Evolutionary conservation across 2,329 filamentous ascomycete species (phyloP), one percentile per base, ranked within the genome.

Genomic region (Penicillium sclerotigenum): DNA sequence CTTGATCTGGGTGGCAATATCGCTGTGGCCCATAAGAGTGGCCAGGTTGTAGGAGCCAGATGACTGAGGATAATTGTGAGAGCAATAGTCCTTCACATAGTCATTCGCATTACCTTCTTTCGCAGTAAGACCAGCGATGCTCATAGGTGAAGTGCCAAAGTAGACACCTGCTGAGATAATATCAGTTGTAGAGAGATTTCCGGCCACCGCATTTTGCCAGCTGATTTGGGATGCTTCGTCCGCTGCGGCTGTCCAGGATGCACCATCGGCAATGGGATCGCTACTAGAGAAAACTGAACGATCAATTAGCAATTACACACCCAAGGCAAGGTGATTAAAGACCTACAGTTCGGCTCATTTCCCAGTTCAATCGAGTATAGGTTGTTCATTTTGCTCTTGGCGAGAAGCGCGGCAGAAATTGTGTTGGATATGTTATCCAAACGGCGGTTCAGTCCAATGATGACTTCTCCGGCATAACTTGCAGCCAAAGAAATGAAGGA

Each of bases 321-420:
- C 16, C 24, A 42, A 26, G 1, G 10, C 3, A 5, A 13, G 1
- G 24, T 5, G 1, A 29, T 5, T 14, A 4, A 2, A 5, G 8
- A 22, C 77, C 60, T 62, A 82, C 80, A 82, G 58, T 83, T 79
- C 4, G 82, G 82, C 53, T 84, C 81, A 60, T 84, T 84, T 1
- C 82, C 81, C 1, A 84, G 71, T 62, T 85, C 81, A 33, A 84
- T 80, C 3, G 81, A 79, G 18, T 79, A 70, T 11, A 84, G 65
- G 57, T 82, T 84, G 5, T 58, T 60, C 61, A 83, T 79, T n/a
- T 71, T 64, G 1, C 60, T 61, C 10, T 77, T 73, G 0, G 77
- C 81, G 0, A 74, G 63, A 41, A 73, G 74, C 2, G 81, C 81
- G 0, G 82, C 82, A 0, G 74, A 73, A 33, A 84, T 79, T 0